Evolutionary conservation across 2,329 filamentous ascomycete species (phyloP), one percentile per base, ranked within the genome.

Genomic region (Calcarisporium arbuscula): DNA sequence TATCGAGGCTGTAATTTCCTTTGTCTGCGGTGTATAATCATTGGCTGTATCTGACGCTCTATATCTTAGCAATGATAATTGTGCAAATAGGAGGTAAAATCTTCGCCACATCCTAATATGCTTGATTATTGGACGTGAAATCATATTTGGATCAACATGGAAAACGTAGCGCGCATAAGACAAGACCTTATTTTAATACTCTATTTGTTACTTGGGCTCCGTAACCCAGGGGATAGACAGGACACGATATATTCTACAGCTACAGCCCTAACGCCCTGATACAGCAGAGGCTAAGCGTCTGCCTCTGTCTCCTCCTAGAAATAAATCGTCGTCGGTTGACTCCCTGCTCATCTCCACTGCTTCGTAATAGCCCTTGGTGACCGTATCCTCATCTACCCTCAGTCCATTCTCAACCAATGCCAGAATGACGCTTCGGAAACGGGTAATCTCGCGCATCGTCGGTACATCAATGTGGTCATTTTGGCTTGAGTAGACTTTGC

Each of bases 401-500:
- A 92, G 65, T 0, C 86, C 85, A 28, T 82, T 78, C 56, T 94
- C 83, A 3, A 94, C 85, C 39, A 98, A 64, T 2, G 87, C 82
- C 38, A 80, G 75, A 36, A 98, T 83, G 37, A 92, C 84, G 16
- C 85, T 85, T 22, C 83, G 73, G 29, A 96, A 71, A 39, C 89
- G 72, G 12, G 86, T 80, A 60, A 98, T 95, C 68, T 96, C 92
- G 42, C 81, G 76, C 68, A 92, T 79, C 12, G 87, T 90, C 32
- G 78, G 77, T 3, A 77, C 65, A 16, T 77, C 67, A 43, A 98
- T 88, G 37, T 77, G 72, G 56, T 96, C 90, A 56, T 98, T 98
- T 65, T 95, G 88, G 55, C 85, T 94, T 36, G 85, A 92, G 62
- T 98, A 98, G 48, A 95, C 87, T 35, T 82, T 85, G 50, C 80